Evolutionary conservation across 1,139 yeast genomes (phyloP), one percentile per base, ranked within the genome.

Genomic region (Nadsonia commutata): DNA sequence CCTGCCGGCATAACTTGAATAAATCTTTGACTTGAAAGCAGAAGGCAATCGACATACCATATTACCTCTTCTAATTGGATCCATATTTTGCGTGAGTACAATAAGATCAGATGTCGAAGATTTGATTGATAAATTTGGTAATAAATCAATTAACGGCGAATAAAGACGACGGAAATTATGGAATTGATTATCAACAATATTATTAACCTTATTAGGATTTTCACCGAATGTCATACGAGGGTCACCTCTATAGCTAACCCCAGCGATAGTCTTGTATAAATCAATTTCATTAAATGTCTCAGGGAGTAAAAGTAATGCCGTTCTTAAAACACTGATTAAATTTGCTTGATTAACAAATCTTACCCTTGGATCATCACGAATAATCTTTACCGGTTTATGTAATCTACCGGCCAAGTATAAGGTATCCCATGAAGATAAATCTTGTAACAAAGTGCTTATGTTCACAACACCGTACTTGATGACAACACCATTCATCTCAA

Each of bases 381-480:
- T 60, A 31, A 82, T 72, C 50, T 82, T 80, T 9, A 90, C 94
- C 0, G 99, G 99, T 57, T 90, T 90, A 54, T 90, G 98, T 48
- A 93, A 66, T 49, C 99, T 68, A 1, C 99, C 99, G 0, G 97
- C 94, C 33, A 90, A 59, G 55, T 90, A 90, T 52, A 90, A 71
- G 0, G 90, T 74, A 31, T 76, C 68, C 99, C 98, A 90, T 49
- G 80, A 77, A 27, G 74, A 67, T 36, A 90, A 64, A 60, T 90
- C 99, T 40, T 66, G 66, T 38, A 79, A 60, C 37, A 85, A 63
- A 3, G 71, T 70, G 36, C 74, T 71, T 48, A 74, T 67, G 2
- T 84, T 76, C 1, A 85, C 79, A 13, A 86, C 79, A 3, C 99
- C 99, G 58, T 90, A 90, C 57, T 90, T 90, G 41, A 90, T 75